These are phyloP conservation scores for Trichoderma sp. DNA, from an alignment of 2,329 filamentous ascomycete genomes.

Conservation along the genomic window DNA sequence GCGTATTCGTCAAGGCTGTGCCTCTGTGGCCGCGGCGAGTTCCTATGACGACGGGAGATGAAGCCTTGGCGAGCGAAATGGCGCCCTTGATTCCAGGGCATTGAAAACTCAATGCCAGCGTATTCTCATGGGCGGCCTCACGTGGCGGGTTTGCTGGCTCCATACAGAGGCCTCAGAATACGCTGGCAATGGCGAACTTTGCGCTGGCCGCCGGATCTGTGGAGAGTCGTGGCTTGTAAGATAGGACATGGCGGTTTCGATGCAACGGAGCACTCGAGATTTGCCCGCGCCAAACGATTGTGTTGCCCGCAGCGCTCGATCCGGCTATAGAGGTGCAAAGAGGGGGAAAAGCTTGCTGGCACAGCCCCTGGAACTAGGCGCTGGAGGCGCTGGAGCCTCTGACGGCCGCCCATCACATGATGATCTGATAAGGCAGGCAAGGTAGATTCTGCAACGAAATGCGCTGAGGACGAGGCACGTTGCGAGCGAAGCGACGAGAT, in stretches of 20 bases:
- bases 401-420: slow-evolving; percentile 23
- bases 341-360: slow-evolving; percentile 15
- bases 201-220: not conserved
- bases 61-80: slow-evolving; percentile 7
- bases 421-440: slow-evolving; percentile 20
- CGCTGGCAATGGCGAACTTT: not conserved
- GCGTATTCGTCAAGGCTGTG: slow-evolving; percentile 17
- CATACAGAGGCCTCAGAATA: not conserved
- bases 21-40: not conserved
- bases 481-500: not conserved
- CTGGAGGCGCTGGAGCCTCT: not conserved
- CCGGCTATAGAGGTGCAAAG: not conserved
- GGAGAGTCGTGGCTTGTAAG: not conserved
- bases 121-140: slow-evolving; percentile 13
- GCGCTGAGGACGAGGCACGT: not conserved
- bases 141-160: slow-evolving; percentile 15
- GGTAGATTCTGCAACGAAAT: not conserved
- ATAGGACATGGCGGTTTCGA: not conserved
- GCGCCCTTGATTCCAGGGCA: not conserved
- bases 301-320: not conserved
- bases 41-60: not conserved
- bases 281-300: not conserved
- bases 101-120: not conserved
- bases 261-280: too few species aligned
- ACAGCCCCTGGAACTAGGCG: slow-evolving; percentile 20